Base-by-base conservation (phyloP, 306 rosid species). In the Ziziphus jujuba region DNA sequence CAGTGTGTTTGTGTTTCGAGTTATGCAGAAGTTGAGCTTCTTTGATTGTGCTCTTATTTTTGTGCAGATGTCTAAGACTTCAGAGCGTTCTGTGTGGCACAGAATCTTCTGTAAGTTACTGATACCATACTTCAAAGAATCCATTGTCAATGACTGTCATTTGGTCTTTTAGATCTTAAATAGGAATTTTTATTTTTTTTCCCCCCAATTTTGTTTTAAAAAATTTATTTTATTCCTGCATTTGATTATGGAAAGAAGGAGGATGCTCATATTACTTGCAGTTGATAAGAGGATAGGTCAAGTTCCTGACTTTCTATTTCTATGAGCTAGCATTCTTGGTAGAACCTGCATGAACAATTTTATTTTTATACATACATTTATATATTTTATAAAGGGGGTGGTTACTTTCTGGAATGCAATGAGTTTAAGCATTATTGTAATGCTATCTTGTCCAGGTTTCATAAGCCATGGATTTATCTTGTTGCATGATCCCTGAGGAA, bases 91-190 rank as follows among this genome's bases (percentile, higher is more conserved):
- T 92, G 47, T 87, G 88, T 59, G 67, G 82, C 2, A 68, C 67
- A 63, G 97, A 92, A 84, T 83, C 74, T 61, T 78, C 80, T 70
- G 98, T 92, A 84, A 80, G 98, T 83, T 66, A 23, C 35, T 65
- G 45, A 23, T 38, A 25, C 55, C 52, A 65, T 70, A n/a, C n/a
- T 20, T 47, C 17, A 6, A 47, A 33, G 19, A 17, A 10, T 64
- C 54, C 36, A 3, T 24, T 16, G 48, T 24, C 22, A 17, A 40
- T 57, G 43, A 23, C 13, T 38, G 13, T 31, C 34, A 45, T 21
- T n/a, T 51, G 59, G 40, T 55, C 45, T 20, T 44, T 52, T 6
- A 17, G 13, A 31, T 67, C 35, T 53, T 24, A 28, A 49, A 5
- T 25, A 22, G 43, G 12, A 9, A 15, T 7, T 23, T 4, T 28